Conservation (phyloP, 805 yeast species). For the Wickerhamomyces strasburgensis region DNA sequence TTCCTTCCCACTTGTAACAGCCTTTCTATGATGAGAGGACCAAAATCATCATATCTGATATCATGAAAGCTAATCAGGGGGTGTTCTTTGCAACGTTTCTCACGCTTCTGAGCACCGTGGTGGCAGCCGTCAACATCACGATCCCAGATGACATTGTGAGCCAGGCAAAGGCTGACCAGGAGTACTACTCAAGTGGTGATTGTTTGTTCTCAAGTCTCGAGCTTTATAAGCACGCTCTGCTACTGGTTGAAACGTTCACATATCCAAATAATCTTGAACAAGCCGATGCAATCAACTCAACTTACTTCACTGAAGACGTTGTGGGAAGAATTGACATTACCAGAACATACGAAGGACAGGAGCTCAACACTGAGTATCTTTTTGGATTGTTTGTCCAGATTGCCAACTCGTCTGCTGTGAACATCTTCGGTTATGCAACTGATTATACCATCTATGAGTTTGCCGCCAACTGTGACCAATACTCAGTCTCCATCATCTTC, state of each 20-base stretch:
- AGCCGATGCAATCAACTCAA: slow-evolving; percentile 20
- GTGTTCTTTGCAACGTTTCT: neutral
- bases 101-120: neutral
- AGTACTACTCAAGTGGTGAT: neutral
- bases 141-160: slow-evolving; percentile 28
- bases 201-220: slow-evolving; percentile 6
- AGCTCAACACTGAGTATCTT: slow-evolving; percentile 23
- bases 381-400: slow-evolving; percentile 20
- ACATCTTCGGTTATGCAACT: slow-evolving; percentile 17
- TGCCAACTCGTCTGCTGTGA: slow-evolving; percentile 5
- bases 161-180: neutral
- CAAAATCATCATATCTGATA: no score
- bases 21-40: no score
- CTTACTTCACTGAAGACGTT: slow-evolving; percentile 17
- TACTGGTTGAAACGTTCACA: slow-evolving; percentile 23
- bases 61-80: no score
- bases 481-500: slow-evolving; percentile 11
- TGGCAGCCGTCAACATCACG: neutral
- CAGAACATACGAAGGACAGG: slow-evolving; percentile 20
- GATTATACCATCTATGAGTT: slow-evolving; percentile 12
- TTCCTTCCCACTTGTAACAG: no score
- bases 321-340: slow-evolving; percentile 21
- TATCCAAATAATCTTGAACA: slow-evolving; percentile 14
- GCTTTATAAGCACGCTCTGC: slow-evolving; percentile 8
- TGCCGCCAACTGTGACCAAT: slow-evolving; percentile 10